Evolutionary conservation across 2,329 filamentous ascomycete genomes (phyloP).

Genomic region (Aspergillus sp.): DNA sequence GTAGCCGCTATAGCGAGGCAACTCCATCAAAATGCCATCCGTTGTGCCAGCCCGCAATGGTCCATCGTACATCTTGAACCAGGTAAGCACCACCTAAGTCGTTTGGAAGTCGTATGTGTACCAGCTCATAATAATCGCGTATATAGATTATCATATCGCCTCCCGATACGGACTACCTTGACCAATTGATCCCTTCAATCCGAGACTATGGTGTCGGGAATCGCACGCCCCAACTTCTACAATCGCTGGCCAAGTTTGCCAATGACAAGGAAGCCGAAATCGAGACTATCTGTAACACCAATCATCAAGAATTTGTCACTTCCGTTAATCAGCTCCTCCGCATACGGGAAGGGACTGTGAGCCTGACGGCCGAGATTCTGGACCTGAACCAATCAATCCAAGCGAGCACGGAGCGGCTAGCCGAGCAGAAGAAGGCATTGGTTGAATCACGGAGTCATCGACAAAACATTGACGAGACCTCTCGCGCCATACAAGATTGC

Average conservation of each 20-base stretch:
- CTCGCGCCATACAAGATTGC: slow-evolving; percentile 80
- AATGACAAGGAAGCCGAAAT: slow-evolving; percentile 85
- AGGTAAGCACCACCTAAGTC: slow-evolving; percentile 19
- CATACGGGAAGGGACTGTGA: slow-evolving; percentile 83
- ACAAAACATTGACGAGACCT: slow-evolving; percentile 92
- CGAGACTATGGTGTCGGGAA: slow-evolving; percentile 79
- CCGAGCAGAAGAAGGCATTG: slow-evolving; percentile 86
- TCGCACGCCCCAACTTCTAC: slow-evolving; percentile 64
- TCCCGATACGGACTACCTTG: slow-evolving; percentile 87
- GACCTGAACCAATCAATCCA: slow-evolving; percentile 92
- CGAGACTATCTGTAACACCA: slow-evolving; percentile 86
- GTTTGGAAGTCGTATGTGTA: background rate
- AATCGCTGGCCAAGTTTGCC: slow-evolving; percentile 73
- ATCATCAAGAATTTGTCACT: slow-evolving; percentile 91
- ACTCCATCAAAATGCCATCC: slow-evolving; percentile 26
- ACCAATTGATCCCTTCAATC: slow-evolving; percentile 88
- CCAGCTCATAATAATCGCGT: background rate
- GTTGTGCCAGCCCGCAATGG: slow-evolving; percentile 28
- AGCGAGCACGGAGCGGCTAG: slow-evolving; percentile 85
- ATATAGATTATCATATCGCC: slow-evolving; percentile 82
- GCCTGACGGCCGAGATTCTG: slow-evolving; percentile 82
- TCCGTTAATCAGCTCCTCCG: slow-evolving; percentile 91
- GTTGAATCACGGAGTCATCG: slow-evolving; percentile 88
- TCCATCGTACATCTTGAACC: slow-evolving; percentile 33
- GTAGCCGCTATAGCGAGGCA: background rate